A percentile compares a stretch with the other conserved stretches of the same genome.
phyloP scores from a whole-genome alignment of 805 yeast genomes.

The Scheffersomyces coipomensis region DNA sequence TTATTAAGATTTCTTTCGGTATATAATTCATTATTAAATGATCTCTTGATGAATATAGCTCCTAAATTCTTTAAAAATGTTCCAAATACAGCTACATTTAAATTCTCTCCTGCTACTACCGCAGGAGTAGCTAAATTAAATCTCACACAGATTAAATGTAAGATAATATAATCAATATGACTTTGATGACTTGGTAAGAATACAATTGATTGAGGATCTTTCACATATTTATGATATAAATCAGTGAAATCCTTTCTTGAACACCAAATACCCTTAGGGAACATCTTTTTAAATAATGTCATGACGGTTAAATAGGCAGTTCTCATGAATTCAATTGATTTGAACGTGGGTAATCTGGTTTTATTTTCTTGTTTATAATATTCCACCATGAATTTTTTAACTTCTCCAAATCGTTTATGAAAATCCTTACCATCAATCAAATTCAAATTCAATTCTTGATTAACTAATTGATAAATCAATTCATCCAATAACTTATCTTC shows the following conservation, averaged over 20 bases:
- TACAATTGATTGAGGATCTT: slow-evolving; percentile 44
- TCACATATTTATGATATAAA: slow-evolving; percentile 29
- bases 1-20: slow-evolving; percentile 48
- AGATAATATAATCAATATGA: slow-evolving; percentile 58
- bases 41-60: slow-evolving; percentile 57
- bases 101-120: slow-evolving; percentile 66
- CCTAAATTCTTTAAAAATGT: slow-evolving; percentile 48
- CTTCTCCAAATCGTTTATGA: slow-evolving; percentile 29
- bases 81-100: slow-evolving; percentile 58
- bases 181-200: slow-evolving; percentile 62
- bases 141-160: slow-evolving; percentile 53
- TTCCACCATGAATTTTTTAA: slow-evolving; percentile 36
- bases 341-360: slow-evolving; percentile 35
- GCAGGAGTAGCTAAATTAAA: slow-evolving; percentile 54
- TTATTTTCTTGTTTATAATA: slow-evolving; percentile 34
- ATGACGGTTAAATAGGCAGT: slow-evolving; percentile 39
- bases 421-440: slow-evolving; percentile 33
- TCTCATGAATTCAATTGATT: slow-evolving; percentile 22
- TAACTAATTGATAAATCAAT: slow-evolving; percentile 31
- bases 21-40: slow-evolving; percentile 40
- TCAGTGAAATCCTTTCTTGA: slow-evolving; percentile 26
- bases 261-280: slow-evolving; percentile 43
- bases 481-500: slow-evolving; percentile 34
- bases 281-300: slow-evolving; percentile 30
- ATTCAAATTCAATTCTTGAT: slow-evolving; percentile 36